Evolutionary conservation across 2,329 filamentous ascomycete species (phyloP).

Genomic region (Parascedosporium putredinis): DNA sequence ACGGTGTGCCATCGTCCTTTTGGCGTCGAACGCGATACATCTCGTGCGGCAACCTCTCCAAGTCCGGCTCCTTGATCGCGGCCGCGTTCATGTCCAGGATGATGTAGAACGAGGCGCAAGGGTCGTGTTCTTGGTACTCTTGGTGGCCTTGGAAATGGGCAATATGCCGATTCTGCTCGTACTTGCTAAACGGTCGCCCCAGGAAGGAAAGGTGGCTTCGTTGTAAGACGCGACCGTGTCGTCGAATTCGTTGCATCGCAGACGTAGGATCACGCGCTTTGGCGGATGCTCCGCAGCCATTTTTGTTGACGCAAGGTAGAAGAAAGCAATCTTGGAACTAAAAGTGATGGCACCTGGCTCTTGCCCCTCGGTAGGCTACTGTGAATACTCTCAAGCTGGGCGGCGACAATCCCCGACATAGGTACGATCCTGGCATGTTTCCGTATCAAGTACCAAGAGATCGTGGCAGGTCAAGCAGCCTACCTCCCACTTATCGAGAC

Average conservation of each 20-base stretch:
- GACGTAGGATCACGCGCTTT: slow-evolving; percentile 2
- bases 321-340: background rate
- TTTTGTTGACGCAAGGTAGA: background rate
- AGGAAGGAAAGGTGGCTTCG: background rate
- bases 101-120: background rate
- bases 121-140: background rate
- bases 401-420: background rate
- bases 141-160: slow-evolving; percentile 1
- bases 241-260: background rate
- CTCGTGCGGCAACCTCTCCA: background rate
- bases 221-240: background rate
- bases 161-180: background rate
- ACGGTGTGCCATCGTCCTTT: background rate
- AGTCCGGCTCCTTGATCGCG: background rate
- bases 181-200: background rate
- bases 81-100: background rate
- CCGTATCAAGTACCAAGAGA: background rate
- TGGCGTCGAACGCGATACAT: background rate
- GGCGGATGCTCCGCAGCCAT: background rate
- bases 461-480: background rate
- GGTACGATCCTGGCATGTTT: background rate
- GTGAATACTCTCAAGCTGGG: background rate
- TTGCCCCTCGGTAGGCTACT: background rate
- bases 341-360: background rate
- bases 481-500: background rate